phyloP scores from a whole-genome alignment of 78 protist species.

The Dictyostelium capitatum region DNA sequence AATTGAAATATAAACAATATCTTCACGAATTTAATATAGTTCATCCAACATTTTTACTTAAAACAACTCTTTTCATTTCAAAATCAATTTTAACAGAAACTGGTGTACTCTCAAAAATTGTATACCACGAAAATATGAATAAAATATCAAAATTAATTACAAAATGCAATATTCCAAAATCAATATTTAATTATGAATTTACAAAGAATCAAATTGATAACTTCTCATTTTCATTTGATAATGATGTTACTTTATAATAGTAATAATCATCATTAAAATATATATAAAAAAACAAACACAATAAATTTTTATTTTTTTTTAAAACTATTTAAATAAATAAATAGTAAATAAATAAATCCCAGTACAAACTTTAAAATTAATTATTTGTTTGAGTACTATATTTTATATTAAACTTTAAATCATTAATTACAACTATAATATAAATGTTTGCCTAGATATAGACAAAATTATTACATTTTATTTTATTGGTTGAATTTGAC shows the following conservation, averaged over 20 bases:
- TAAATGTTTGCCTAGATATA: no score
- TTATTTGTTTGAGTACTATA: no score
- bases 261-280: not conserved
- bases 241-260: not conserved
- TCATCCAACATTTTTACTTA: conserved; percentile 66
- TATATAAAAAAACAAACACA: no score
- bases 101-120: conserved; percentile 1
- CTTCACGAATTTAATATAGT: conserved; percentile 27
- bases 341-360: no score
- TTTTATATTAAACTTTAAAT: no score
- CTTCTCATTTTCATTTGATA: conserved; percentile 21
- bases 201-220: conserved; percentile 28
- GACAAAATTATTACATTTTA: no score
- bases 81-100: conserved; percentile 2
- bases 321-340: no score
- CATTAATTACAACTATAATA: no score
- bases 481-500: no score
- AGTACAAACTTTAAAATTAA: no score
- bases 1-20: conserved; percentile 27
- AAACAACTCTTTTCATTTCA: conserved; percentile 30
- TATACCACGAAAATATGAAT: conserved; percentile 50
- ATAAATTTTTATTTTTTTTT: no score
- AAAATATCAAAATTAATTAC: not conserved
- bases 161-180: conserved; percentile 43
- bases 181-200: conserved; percentile 51